phyloP scores from a whole-genome alignment of 2,329 filamentous ascomycete genomes.

The Botrytis byssoidea region DNA sequence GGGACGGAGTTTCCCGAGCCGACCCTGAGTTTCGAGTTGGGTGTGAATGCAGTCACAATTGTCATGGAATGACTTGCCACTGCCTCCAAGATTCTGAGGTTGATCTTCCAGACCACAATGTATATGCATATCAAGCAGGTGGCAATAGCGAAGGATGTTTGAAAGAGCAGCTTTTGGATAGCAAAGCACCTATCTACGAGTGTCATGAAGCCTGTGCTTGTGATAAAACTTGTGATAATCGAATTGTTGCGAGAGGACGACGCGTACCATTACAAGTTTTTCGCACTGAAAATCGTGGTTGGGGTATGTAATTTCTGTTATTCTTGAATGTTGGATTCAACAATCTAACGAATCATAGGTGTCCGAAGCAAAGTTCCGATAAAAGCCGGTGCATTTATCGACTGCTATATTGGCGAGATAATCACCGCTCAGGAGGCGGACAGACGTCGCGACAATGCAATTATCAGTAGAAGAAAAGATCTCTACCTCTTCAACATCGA shows the following conservation, averaged over 20 bases:
- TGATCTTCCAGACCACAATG: constrained; percentile 21
- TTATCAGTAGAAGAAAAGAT: constrained; percentile 62
- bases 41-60: constrained; percentile 64
- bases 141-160: constrained; percentile 54
- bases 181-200: constrained; percentile 69
- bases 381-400: constrained; percentile 72
- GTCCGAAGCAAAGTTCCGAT: constrained; percentile 65
- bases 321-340: background rate
- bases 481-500: constrained; percentile 80
- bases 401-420: constrained; percentile 73
- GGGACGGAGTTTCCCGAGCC: constrained; percentile 57
- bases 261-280: constrained; percentile 74
- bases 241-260: constrained; percentile 73
- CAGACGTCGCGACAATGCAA: constrained; percentile 56
- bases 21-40: constrained; percentile 64
- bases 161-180: constrained; percentile 51
- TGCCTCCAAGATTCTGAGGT: constrained; percentile 62
- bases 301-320: constrained; percentile 53
- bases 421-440: constrained; percentile 65
- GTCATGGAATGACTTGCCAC: constrained; percentile 65
- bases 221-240: constrained; percentile 63
- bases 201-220: constrained; percentile 74
- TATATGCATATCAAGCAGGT: constrained; percentile 51
- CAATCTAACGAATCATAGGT: constrained; percentile 43
- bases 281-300: constrained; percentile 69